phyloP scores from a whole-genome alignment of 1,284 basidiomycete species.

The Cutaneotrichosporon sp. region DNA sequence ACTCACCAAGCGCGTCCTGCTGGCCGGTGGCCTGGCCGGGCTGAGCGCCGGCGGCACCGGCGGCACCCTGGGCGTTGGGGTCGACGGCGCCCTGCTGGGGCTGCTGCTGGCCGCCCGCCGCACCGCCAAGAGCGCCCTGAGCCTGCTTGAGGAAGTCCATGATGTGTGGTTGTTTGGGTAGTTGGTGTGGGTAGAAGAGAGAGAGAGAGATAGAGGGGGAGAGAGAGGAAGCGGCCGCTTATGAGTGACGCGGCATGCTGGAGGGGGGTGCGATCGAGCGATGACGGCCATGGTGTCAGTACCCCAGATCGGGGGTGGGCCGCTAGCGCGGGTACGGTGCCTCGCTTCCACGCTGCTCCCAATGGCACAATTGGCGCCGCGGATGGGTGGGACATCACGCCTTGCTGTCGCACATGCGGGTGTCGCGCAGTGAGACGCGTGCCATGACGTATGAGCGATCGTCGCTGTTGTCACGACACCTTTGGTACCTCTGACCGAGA shows the following conservation, averaged over 20 bases:
- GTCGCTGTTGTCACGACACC: background rate
- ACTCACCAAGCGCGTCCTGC: constrained; percentile 51
- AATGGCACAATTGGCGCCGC: no score
- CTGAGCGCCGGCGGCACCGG: constrained; percentile 4
- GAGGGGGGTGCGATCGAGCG: background rate
- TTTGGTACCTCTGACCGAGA: background rate
- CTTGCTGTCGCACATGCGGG: no score
- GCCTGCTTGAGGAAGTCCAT: constrained; percentile 28
- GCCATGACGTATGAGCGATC: background rate
- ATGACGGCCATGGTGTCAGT: no score
- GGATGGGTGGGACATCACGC: no score
- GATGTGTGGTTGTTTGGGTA: no score
- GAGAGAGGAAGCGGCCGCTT: background rate
- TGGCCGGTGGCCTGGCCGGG: constrained; percentile 31
- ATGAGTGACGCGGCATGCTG: background rate
- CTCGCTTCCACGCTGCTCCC: no score
- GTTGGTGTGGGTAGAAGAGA: background rate
- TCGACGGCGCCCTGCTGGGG: background rate
- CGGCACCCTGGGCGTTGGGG: constrained; percentile 6
- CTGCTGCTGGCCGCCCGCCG: constrained; percentile 5
- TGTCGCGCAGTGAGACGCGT: no score
- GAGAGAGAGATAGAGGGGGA: background rate
- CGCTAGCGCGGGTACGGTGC: no score
- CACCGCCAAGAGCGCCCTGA: constrained; percentile 19
- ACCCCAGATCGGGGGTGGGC: no score